Evolutionary conservation across 139 green algal species (phyloP).

Genomic region (Tetraselmis striata): DNA sequence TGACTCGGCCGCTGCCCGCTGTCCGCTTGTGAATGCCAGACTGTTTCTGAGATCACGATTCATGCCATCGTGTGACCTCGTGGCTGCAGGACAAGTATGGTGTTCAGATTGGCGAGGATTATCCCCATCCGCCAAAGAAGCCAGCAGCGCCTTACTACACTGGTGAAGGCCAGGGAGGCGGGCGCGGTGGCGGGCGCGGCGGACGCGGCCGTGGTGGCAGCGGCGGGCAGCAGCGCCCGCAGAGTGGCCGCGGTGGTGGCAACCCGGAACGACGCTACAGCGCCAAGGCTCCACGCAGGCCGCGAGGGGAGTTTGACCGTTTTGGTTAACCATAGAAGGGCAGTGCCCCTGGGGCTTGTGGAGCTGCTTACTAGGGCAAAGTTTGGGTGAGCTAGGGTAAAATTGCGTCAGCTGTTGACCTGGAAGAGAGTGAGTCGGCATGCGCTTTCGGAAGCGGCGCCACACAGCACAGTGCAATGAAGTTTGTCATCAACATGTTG

Average conservation of each 20-base stretch:
- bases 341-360: too few species aligned
- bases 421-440: too few species aligned
- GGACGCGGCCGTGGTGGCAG: slow-evolving; percentile 5
- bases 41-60: too few species aligned
- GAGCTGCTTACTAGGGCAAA: too few species aligned
- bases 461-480: too few species aligned
- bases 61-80: too few species aligned
- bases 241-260: slow-evolving; percentile 16
- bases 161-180: background rate
- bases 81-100: slow-evolving; percentile 32
- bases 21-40: too few species aligned
- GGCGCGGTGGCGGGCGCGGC: slow-evolving; percentile 21
- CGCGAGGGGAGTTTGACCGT: slow-evolving; percentile 37
- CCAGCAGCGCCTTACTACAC: slow-evolving; percentile 13
- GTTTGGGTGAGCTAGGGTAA: too few species aligned
- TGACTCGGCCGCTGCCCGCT: too few species aligned
- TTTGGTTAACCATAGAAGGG: slow-evolving; percentile 34
- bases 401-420: too few species aligned
- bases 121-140: slow-evolving; percentile 47
- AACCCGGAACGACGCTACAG: slow-evolving; percentile 1
- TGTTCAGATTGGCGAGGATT: slow-evolving; percentile 56
- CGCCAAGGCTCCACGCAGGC: background rate
- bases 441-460: too few species aligned
- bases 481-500: too few species aligned
- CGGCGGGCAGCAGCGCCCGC: slow-evolving; percentile 8